Conservation (phyloP, 371 early-diverging fungal genomes). For the Entomophthora muscae region DNA sequence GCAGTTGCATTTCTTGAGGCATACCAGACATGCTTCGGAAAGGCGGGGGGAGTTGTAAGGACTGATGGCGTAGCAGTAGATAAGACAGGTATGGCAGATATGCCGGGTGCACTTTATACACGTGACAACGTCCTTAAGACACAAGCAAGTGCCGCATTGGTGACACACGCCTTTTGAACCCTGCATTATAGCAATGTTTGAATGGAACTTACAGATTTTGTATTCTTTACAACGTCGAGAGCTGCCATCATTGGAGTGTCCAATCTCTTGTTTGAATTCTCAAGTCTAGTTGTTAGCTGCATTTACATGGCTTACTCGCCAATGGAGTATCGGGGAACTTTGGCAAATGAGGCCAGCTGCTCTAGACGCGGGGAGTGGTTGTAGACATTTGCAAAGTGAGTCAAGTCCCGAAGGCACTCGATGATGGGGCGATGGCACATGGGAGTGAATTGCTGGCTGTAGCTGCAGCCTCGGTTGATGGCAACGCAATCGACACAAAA, state of each 20-base stretch:
- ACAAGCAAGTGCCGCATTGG: not conserved
- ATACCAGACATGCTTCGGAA: not conserved
- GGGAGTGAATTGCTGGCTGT: not conserved
- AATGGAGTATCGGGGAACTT: not conserved
- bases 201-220: not conserved
- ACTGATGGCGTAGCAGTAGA: not conserved
- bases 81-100: not conserved
- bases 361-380: not conserved
- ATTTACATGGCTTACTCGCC: not conserved
- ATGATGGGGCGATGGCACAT: not conserved
- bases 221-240: not conserved
- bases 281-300: not conserved
- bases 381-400: not conserved
- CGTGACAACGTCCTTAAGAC: not conserved
- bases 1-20: not conserved
- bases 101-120: not conserved
- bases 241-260: not conserved
- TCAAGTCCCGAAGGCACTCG: not conserved
- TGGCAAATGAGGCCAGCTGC: not conserved
- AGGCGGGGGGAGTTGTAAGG: not conserved
- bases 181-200: not conserved
- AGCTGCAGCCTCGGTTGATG: not conserved
- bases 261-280: not conserved
- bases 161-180: not conserved
- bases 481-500: not conserved